Evolutionary conservation across 1,139 yeast genomes (phyloP).

Genomic region (Insectozyma bohioensis): DNA sequence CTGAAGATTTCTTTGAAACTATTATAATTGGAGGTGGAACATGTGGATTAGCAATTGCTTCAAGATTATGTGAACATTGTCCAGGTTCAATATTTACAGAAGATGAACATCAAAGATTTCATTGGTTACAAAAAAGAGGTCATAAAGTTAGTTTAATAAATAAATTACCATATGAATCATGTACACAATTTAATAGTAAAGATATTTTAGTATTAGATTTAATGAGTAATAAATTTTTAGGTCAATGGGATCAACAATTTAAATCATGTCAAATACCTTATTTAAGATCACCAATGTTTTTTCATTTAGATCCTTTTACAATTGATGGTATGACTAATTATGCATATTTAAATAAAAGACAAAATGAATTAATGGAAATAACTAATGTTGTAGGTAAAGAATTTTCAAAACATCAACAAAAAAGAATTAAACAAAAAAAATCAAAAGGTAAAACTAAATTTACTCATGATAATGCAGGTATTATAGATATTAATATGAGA

Average conservation of each 20-base stretch:
- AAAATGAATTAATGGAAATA: constrained; percentile 41
- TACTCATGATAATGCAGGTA: constrained; percentile 32
- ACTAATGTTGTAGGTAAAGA: constrained; percentile 49
- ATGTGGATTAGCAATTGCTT: constrained; percentile 37
- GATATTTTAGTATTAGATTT: constrained; percentile 37
- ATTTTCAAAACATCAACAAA: constrained; percentile 43
- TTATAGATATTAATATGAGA: constrained; percentile 44
- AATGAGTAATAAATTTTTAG: constrained; percentile 30
- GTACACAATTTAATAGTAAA: constrained; percentile 17
- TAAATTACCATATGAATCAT: constrained; percentile 6
- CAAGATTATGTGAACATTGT: constrained; percentile 36
- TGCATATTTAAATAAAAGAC: constrained; percentile 33
- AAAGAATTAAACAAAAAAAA: constrained; percentile 25
- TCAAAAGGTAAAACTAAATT: constrained; percentile 8
- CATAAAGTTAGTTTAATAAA: constrained; percentile 27
- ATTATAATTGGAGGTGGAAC: constrained; percentile 43
- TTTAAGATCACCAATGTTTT: constrained; percentile 51
- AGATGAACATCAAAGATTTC: constrained; percentile 44
- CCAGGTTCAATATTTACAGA: constrained; percentile 43
- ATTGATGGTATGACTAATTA: constrained; percentile 45
- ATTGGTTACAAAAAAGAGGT: constrained; percentile 37
- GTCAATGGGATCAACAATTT: constrained; percentile 49
- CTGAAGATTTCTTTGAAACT: constrained; percentile 28
- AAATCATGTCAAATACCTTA: constrained; percentile 42
- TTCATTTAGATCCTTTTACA: constrained; percentile 49